Evolutionary conservation across 2,329 filamentous ascomycete species (phyloP), one percentile per base, ranked within the genome.

Genomic region (Rhinocladiella mackenziei): DNA sequence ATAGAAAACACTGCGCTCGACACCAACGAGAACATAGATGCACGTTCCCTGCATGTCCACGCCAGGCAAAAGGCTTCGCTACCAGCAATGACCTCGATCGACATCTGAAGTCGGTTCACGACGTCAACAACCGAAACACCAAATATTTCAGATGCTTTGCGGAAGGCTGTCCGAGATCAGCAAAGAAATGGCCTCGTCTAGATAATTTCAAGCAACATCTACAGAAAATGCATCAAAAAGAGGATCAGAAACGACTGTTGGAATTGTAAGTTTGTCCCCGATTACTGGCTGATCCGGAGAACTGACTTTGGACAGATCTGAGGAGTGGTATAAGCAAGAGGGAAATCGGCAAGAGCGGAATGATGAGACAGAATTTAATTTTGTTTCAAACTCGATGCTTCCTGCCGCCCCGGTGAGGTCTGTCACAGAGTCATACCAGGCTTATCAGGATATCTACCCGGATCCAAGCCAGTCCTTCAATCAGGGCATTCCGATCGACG

Each of bases 121-220:
- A 65, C 17, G 67, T 73, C 39, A 6, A 68, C 66, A 55, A 43
- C 15, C 43, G 50, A 14, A 47, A 47, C 0, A 70, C 68, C 32
- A 74, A 74, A 48, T 70, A 70, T 28, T 86, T 75, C 53, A 74
- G 72, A 43, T 92, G 86, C 60, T 72, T 71, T 38, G 67, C 76
- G 4, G 64, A 65, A 5, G 58, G 67, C 15, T 88, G 84, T 57
- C 70, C 67, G 17, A 75, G 70, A 17, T 81, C 72, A 50, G 69
- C 69, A 1, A 94, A 94, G 61, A 67, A 74, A 25, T 95, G 86
- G 86, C 83, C 84, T 1, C 78, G 89, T 15, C 71, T 82, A 38
- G 89, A 96, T 63, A 96, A 96, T 59, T 95, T 95, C 62, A 82
- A 82, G 49, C 80, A 83, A 25, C 89, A 96, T 60, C 73, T 94